A percentile compares a stretch with the other conserved stretches of the same genome.
These are phyloP conservation scores for Pterocarpus macrocarpus DNA, from an alignment of 306 rosid species.

Conservation along the genomic window DNA sequence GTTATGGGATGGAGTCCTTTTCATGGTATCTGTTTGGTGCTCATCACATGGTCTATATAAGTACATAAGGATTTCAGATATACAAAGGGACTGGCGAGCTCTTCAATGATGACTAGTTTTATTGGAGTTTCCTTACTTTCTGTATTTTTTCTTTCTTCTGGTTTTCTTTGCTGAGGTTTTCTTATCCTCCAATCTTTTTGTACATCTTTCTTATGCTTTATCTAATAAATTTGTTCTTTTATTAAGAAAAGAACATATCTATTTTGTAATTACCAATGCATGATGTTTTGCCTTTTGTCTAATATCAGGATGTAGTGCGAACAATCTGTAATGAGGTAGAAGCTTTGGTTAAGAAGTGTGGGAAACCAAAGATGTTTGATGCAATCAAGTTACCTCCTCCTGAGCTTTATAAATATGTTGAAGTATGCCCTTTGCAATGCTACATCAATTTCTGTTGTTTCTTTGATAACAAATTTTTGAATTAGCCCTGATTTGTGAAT, in stretches of 20 bases:
- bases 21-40: not conserved
- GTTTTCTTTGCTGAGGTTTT: not conserved
- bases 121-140: not conserved
- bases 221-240: not conserved
- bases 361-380: conserved; percentile 93
- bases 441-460: conserved; percentile 14
- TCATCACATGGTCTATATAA: not conserved
- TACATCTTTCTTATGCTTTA: not conserved
- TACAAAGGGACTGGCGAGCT: not conserved
- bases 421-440: conserved; percentile 61
- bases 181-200: not conserved
- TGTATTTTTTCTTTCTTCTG: not conserved
- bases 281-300: conserved; percentile 50
- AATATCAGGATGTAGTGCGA: conserved; percentile 83
- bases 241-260: not conserved
- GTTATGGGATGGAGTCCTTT: not conserved
- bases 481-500: conserved; percentile 31
- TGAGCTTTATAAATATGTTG: conserved; percentile 81
- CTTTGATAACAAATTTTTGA: not conserved
- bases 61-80: not conserved
- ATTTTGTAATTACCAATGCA: conserved; percentile 9
- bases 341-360: conserved; percentile 86
- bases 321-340: conserved; percentile 89
- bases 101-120: not conserved
- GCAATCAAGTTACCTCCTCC: conserved; percentile 94